These are phyloP conservation scores for Heritiera littoralis DNA, from an alignment of 345 rosid genomes.

Conservation along the genomic window DNA sequence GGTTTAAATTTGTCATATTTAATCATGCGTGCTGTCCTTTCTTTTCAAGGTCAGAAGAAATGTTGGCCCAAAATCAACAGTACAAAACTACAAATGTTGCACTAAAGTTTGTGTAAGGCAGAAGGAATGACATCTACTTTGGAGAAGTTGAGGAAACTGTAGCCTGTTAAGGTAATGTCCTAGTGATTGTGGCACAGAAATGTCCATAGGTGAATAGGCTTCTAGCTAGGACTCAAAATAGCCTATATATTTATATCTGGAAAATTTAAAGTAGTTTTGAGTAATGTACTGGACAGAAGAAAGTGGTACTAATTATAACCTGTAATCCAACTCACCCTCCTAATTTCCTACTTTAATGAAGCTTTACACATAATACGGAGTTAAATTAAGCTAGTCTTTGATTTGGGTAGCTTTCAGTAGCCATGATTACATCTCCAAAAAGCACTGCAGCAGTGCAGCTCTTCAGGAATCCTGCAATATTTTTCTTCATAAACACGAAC, in stretches of 20 bases:
- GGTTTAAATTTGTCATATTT: background rate
- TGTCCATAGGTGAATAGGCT: constrained; percentile 1
- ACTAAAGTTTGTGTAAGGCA: background rate
- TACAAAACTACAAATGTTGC: background rate
- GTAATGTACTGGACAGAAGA: background rate
- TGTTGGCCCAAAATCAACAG: background rate
- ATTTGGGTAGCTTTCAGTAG: constrained; percentile 36
- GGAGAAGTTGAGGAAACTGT: constrained; percentile 5
- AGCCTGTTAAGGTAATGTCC: constrained; percentile 15
- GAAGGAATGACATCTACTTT: constrained; percentile 6
- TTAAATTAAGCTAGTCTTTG: constrained; percentile 32
- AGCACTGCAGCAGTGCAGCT: constrained; percentile 38
- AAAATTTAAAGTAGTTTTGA: background rate
- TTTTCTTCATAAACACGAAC: constrained; percentile 29
- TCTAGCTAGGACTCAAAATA: constrained; percentile 6
- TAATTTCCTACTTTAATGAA: constrained; percentile 22
- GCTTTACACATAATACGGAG: constrained; percentile 36
- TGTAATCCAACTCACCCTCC: constrained; percentile 37
- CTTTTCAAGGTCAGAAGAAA: background rate
- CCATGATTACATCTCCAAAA: constrained; percentile 54
- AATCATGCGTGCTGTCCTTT: background rate
- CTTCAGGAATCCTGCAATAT: constrained; percentile 56
- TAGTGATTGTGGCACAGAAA: constrained; percentile 7
- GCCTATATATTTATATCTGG: background rate
- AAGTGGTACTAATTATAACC: constrained; percentile 32